Conservation (phyloP, 306 rosid genomes). For the Corylus heterophylla region DNA sequence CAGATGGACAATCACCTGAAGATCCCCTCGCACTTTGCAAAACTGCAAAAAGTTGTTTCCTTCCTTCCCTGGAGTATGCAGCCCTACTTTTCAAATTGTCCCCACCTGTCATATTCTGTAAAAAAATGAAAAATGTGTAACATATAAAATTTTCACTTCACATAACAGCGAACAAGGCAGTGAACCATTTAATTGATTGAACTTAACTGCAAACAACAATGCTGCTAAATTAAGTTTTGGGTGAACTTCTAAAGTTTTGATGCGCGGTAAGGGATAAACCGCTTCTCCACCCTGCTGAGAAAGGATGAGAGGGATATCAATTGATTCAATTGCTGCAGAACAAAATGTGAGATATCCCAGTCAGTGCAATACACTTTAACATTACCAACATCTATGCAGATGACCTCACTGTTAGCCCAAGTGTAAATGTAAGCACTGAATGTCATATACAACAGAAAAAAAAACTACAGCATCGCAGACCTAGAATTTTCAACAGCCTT, state of each 20-base stretch:
- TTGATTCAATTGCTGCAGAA: constrained; percentile 81
- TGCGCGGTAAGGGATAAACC: constrained; percentile 85
- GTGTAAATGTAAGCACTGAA: not conserved
- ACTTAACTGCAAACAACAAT: constrained; percentile 84
- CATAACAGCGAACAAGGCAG: constrained; percentile 8
- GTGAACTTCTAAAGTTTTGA: constrained; percentile 84
- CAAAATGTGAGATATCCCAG: constrained; percentile 31
- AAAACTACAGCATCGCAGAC: not conserved
- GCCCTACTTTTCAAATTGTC: constrained; percentile 74
- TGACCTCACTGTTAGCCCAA: not conserved
- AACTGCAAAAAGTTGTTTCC: constrained; percentile 94
- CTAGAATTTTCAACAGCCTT: constrained; percentile 3
- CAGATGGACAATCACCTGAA: constrained; percentile 61
- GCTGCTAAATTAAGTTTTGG: constrained; percentile 89
- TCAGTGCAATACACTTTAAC: constrained; percentile 11
- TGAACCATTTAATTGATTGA: constrained; percentile 21
- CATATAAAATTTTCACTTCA: constrained; percentile 28
- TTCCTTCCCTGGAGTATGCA: constrained; percentile 73
- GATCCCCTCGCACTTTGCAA: constrained; percentile 98
- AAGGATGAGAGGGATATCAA: constrained; percentile 95
- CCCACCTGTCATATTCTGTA: constrained; percentile 65
- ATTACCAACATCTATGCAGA: constrained; percentile 1
- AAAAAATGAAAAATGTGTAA: constrained; percentile 18
- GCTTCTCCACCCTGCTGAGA: constrained; percentile 99
- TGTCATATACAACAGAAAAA: not conserved